Base-by-base conservation (phyloP, 2,329 filamentous ascomycete genomes). In the Talaromyces amestolkiae region DNA sequence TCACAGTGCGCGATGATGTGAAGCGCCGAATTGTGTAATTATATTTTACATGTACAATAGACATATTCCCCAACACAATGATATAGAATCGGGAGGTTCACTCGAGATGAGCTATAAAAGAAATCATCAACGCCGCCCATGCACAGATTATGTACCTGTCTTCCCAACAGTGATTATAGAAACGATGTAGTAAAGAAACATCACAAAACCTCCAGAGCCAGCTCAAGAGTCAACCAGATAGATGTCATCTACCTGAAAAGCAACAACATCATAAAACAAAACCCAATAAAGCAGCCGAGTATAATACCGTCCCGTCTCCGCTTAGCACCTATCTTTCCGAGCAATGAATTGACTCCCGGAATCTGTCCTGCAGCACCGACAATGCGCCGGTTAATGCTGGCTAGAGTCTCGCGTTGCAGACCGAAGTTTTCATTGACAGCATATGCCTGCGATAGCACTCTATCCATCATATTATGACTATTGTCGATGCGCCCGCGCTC, bases 231-330 rank as follows among this genome's bases (percentile, higher is more conserved):
- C 24, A 35, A 19, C 33, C 61, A 60, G 37, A 67, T 41, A 66
- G 61, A 41, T 31, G 49, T n/a, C 22, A 31, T n/a, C 84, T 78
- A 95, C 75, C 88, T 81, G 74, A 95, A 91, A 77, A 88, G 96
- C 73, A 94, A 86, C 73, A 98, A 86, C 80, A 96, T 80, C 72
- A 98, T 79, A 75, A 96, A 96, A 80, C 95, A 98, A 71, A 97
- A 86, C 0, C 93, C 93, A 73, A 99, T 93, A 73, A 99, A 97
- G 56, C 84, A 83, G 19, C 92, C 95, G 82, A 99, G 86, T 69
- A 99, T 97, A 70, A 99, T 89, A 35, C 93, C 93, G 78, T 99
- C 95, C 72, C 95, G 89, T 77, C 94, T 88, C 85, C 96, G 96
- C 83, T 96, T 96, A 65, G 92, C 89, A 61, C 93, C 94, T 79